Evolutionary conservation across 2,329 filamentous ascomycete genomes (phyloP).

Genomic region (Aspergillus brunneoviolaceus): DNA sequence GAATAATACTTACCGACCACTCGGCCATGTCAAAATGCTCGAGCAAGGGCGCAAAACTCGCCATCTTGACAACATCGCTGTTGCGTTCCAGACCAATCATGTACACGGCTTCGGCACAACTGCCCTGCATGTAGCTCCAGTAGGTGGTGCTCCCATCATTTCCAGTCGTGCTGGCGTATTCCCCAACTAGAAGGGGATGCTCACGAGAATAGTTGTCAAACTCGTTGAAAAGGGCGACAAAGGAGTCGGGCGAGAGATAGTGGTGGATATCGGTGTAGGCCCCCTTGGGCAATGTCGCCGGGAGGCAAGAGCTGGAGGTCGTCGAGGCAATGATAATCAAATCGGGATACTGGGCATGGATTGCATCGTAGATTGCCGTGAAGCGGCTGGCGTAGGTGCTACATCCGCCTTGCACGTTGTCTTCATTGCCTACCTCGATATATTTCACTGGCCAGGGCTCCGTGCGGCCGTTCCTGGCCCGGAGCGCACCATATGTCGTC

Average conservation of each 20-base stretch:
- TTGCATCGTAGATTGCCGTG: slow-evolving; percentile 60
- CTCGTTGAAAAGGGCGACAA: background rate
- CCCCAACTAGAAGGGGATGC: background rate
- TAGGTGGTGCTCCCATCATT: background rate
- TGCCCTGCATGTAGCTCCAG: background rate
- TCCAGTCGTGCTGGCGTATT: background rate
- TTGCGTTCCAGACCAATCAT: slow-evolving; percentile 47
- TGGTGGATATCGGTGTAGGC: background rate
- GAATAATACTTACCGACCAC: slow-evolving; percentile 23
- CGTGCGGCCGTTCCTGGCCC: slow-evolving; percentile 61
- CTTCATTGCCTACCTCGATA: slow-evolving; percentile 69
- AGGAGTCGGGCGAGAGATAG: background rate
- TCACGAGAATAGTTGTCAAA: background rate
- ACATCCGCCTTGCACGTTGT: slow-evolving; percentile 57
- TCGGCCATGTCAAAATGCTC: slow-evolving; percentile 31
- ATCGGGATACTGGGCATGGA: slow-evolving; percentile 56
- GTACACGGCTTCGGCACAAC: background rate
- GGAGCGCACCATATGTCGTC: slow-evolving; percentile 44
- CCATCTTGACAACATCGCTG: slow-evolving; percentile 32
- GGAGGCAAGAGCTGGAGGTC: background rate
- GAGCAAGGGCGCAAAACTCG: slow-evolving; percentile 30
- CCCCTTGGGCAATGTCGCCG: background rate
- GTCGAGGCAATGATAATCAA: slow-evolving; percentile 48
- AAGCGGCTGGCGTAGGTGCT: slow-evolving; percentile 57
- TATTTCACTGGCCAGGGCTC: slow-evolving; percentile 61